phyloP scores from a whole-genome alignment of 2,329 filamentous ascomycete species.

The Neofusicoccum ribis region DNA sequence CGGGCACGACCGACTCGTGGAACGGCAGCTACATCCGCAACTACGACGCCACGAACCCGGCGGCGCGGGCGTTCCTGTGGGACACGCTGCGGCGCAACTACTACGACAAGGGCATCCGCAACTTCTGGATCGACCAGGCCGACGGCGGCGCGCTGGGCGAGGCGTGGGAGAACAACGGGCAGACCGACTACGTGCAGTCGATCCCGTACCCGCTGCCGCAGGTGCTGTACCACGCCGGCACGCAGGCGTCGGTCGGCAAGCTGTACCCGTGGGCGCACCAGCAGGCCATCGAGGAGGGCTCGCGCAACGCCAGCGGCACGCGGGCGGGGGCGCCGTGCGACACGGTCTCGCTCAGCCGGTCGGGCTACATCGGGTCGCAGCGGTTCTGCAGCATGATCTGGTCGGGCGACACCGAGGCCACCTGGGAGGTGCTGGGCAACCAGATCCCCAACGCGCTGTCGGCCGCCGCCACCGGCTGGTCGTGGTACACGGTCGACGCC shows the following conservation, averaged over 20 bases:
- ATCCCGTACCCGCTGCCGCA: constrained; percentile 33
- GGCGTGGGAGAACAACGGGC: constrained; percentile 41
- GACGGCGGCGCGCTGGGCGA: constrained; percentile 40
- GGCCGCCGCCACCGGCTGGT: constrained; percentile 30
- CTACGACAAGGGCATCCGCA: constrained; percentile 34
- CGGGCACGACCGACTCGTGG: constrained; percentile 32
- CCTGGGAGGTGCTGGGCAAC: constrained; percentile 31
- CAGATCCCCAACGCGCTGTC: constrained; percentile 31
- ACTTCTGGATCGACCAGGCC: constrained; percentile 39
- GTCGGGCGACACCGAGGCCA: constrained; percentile 32
- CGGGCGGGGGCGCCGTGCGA: constrained; percentile 29
- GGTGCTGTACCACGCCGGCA: constrained; percentile 33
- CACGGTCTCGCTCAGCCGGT: constrained; percentile 29
- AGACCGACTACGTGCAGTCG: constrained; percentile 30
- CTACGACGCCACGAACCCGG: constrained; percentile 34
- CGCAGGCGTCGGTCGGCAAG: constrained; percentile 30
- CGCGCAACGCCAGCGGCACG: constrained; percentile 29
- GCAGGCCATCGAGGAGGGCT: constrained; percentile 32
- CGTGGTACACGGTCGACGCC: constrained; percentile 33
- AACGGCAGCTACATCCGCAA: constrained; percentile 34
- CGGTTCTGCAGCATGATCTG: constrained; percentile 36
- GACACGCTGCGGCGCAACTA: constrained; percentile 31
- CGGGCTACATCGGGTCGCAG: constrained; percentile 34
- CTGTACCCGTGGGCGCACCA: constrained; percentile 35
- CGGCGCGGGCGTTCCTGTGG: constrained; percentile 33